Evolutionary conservation across 176 grass and related monocot species (phyloP).

Genomic region (Sorghum bicolor): DNA sequence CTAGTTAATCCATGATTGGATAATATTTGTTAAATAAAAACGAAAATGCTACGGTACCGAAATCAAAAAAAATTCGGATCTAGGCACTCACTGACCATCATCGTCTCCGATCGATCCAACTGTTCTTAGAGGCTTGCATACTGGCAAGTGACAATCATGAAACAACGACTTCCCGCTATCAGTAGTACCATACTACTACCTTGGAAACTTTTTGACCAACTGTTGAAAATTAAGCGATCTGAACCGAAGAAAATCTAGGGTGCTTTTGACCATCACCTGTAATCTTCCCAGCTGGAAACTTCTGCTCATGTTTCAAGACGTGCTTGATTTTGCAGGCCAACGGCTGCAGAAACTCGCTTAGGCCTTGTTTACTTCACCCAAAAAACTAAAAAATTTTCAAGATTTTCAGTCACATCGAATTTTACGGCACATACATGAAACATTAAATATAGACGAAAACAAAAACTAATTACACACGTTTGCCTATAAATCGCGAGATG

Average conservation of each 20-base stretch:
- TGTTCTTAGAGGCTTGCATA: neutral
- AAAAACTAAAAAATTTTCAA: too few relatives aligned
- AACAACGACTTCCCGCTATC: neutral
- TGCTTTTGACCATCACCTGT: neutral
- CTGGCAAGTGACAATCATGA: neutral
- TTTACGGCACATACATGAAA: too few relatives aligned
- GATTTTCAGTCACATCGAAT: too few relatives aligned
- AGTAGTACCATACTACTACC: neutral
- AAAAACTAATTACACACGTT: too few relatives aligned
- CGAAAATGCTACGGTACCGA: too few relatives aligned
- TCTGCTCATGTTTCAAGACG: neutral
- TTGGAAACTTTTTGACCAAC: neutral
- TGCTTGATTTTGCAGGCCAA: neutral
- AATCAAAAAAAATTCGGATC: too few relatives aligned
- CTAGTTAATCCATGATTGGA: too few relatives aligned
- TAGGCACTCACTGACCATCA: too few relatives aligned
- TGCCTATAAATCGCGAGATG: too few relatives aligned
- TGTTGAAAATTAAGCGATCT: neutral
- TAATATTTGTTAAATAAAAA: too few relatives aligned
- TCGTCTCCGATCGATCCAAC: neutral
- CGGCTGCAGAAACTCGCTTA: neutral
- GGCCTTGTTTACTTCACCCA: too few relatives aligned
- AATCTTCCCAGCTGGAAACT: neutral
- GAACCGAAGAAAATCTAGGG: neutral
- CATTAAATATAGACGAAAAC: too few relatives aligned